Percentiles rank a stretch among this genome's conserved stretches.
Conservation (phyloP, 768 basidiomycete genomes). For the Suillus fuscotomentosus region DNA sequence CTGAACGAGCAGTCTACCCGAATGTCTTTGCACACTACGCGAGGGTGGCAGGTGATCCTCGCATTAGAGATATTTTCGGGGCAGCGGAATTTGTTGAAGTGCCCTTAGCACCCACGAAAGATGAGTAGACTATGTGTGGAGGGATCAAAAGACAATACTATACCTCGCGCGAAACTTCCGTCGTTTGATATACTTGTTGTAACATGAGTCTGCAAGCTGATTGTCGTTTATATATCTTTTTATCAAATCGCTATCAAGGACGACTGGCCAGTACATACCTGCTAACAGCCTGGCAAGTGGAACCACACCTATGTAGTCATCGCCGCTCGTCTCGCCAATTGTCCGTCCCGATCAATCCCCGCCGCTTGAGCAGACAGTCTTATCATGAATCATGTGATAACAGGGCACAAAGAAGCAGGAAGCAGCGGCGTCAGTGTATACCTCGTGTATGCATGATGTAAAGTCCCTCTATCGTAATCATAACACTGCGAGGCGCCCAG, state of each 20-base stretch:
- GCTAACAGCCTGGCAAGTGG: slow-evolving; percentile 79
- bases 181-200: neutral
- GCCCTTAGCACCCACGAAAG: slow-evolving; percentile 11
- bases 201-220: neutral
- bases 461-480: slow-evolving; percentile 31
- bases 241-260: neutral
- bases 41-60: slow-evolving; percentile 19
- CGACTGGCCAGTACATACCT: neutral
- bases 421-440: slow-evolving; percentile 45
- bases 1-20: slow-evolving; percentile 25
- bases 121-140: neutral
- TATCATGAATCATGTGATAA: slow-evolving; percentile 45
- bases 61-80: slow-evolving; percentile 21
- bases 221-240: neutral
- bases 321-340: slow-evolving; percentile 39
- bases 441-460: slow-evolving; percentile 69
- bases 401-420: slow-evolving; percentile 40
- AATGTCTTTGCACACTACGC: slow-evolving; percentile 25
- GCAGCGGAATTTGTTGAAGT: slow-evolving; percentile 21
- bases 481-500: slow-evolving; percentile 43
- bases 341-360: slow-evolving; percentile 44
- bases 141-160: neutral
- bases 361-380: slow-evolving; percentile 19
- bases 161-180: neutral
- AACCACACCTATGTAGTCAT: slow-evolving; percentile 58